Evolutionary conservation across 1,139 yeast species (phyloP).

Genomic region (Suhomyces taliae): DNA sequence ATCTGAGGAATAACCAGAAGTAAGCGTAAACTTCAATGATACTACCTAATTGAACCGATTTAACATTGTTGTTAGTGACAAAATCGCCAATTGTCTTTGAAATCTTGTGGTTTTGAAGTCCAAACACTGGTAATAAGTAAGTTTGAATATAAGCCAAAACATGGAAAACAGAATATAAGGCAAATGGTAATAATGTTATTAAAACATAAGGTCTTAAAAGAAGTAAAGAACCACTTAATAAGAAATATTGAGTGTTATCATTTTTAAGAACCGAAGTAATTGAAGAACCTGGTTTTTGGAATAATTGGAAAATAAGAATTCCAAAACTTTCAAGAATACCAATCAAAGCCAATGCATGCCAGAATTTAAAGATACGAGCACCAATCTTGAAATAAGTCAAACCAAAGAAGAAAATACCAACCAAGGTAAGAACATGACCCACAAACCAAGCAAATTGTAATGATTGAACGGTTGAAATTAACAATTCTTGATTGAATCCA

Average conservation of each 20-base stretch:
- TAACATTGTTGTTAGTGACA: slow-evolving; percentile 63
- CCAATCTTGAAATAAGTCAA: slow-evolving; percentile 39
- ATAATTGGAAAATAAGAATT: slow-evolving; percentile 63
- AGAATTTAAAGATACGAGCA: slow-evolving; percentile 29
- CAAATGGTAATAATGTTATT: slow-evolving; percentile 63
- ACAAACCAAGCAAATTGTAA: slow-evolving; percentile 63
- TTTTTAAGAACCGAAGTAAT: slow-evolving; percentile 41
- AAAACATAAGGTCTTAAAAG: slow-evolving; percentile 52
- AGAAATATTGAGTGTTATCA: slow-evolving; percentile 68
- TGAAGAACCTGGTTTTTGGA: slow-evolving; percentile 31
- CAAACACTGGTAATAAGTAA: slow-evolving; percentile 65
- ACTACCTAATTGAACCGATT: slow-evolving; percentile 71
- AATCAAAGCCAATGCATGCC: slow-evolving; percentile 62
- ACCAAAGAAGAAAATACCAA: slow-evolving; percentile 53
- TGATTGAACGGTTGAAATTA: slow-evolving; percentile 22
- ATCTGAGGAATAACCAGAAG: slow-evolving; percentile 49
- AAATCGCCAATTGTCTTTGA: slow-evolving; percentile 50
- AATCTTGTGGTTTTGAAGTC: slow-evolving; percentile 42
- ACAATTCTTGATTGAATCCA: slow-evolving; percentile 11
- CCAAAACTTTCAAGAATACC: slow-evolving; percentile 77
- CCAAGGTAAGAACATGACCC: slow-evolving; percentile 70
- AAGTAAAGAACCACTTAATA: slow-evolving; percentile 59
- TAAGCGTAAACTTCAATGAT: slow-evolving; percentile 63
- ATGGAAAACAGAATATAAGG: slow-evolving; percentile 72
- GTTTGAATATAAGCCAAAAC: slow-evolving; percentile 65